Percentiles rank a stretch among this genome's conserved stretches.
Evolutionary conservation across 2,329 filamentous ascomycete species (phyloP).

Genomic region (Plenodomus tracheiphilus): DNA sequence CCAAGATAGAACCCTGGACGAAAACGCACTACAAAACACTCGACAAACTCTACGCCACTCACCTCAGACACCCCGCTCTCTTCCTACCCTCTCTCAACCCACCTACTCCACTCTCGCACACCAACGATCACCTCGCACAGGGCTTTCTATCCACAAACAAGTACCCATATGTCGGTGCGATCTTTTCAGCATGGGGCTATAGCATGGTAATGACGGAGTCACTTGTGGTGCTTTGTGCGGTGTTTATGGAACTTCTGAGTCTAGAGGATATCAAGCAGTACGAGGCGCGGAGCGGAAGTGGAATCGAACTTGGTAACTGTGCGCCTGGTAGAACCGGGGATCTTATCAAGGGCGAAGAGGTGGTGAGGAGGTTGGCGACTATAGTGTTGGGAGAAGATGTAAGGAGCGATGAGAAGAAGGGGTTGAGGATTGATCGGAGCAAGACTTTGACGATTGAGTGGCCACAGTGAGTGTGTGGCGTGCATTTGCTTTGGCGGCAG

Average conservation of each 20-base stretch:
- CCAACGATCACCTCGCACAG: slow-evolving; percentile 35
- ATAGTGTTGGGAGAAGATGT: slow-evolving; percentile 40
- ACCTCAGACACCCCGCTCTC: slow-evolving; percentile 35
- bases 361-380: slow-evolving; percentile 37
- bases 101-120: slow-evolving; percentile 20
- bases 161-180: slow-evolving; percentile 32
- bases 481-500: too few species aligned
- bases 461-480: slow-evolving; percentile 6
- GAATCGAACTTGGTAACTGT: slow-evolving; percentile 36
- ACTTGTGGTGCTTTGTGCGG: slow-evolving; percentile 39
- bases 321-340: slow-evolving; percentile 24
- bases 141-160: slow-evolving; percentile 26
- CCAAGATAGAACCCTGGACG: slow-evolving; percentile 45
- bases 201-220: slow-evolving; percentile 34
- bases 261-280: slow-evolving; percentile 32
- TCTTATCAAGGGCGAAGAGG: slow-evolving; percentile 27
- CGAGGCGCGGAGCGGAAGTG: slow-evolving; percentile 23
- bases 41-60: slow-evolving; percentile 39
- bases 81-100: slow-evolving; percentile 33
- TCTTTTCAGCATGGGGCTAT: slow-evolving; percentile 42
- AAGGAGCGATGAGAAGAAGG: slow-evolving; percentile 40
- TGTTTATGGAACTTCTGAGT: slow-evolving; percentile 38
- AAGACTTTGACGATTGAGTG: slow-evolving; percentile 15
- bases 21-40: slow-evolving; percentile 46
- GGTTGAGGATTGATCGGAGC: slow-evolving; percentile 24